Base-by-base conservation (phyloP, 2,329 filamentous ascomycete genomes). In the Pseudocercospora macadamiae region DNA sequence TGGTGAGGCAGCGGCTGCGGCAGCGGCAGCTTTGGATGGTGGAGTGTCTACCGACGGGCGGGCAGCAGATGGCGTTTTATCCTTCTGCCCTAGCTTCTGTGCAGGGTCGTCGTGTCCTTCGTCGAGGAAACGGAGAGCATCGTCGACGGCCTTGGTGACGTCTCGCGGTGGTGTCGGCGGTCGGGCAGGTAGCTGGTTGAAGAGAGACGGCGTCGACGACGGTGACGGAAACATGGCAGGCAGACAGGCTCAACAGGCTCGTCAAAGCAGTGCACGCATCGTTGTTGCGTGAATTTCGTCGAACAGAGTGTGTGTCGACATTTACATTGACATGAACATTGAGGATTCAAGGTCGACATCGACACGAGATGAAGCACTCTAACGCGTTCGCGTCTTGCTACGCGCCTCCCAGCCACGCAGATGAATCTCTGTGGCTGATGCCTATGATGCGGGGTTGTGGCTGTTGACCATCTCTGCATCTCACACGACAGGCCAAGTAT, bases 141-240 rank as follows among this genome's bases (percentile, higher is more conserved):
- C 59, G 47, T 75, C 68, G 21, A 78, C 68, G 47, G 74, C 75
- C 55, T 76, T 74, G 64, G 47, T 76, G 59, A 74, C 57, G 54
- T 78, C 80, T 74, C 79, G 79, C 34, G 83, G 83, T 65, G 83
- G 82, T 68, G 82, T 85, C 16, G 82, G 83, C 61, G 82, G 83
- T 67, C 81, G 80, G 71, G 75, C 73, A 68, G 80, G 77, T 65
- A 83, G 73, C 65, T 74, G 73, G 57, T 79, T 74, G 67, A 83
- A 75, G 54, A 70, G 69, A 52, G 71, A 71, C 30, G 64, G 59
- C 51, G 59, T 37, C 36, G 57, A 49, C 14, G 42, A 32, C 14
- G 57, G 37, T 26, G 64, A 63, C 51, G 64, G 64, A 36, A 55
- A 67, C 62, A 66, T 64, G 57, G 49, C 60, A 16, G 47, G 42